Evolutionary conservation across 169 alveolate genomes (phyloP).

Genomic region (Theileria annulata): DNA sequence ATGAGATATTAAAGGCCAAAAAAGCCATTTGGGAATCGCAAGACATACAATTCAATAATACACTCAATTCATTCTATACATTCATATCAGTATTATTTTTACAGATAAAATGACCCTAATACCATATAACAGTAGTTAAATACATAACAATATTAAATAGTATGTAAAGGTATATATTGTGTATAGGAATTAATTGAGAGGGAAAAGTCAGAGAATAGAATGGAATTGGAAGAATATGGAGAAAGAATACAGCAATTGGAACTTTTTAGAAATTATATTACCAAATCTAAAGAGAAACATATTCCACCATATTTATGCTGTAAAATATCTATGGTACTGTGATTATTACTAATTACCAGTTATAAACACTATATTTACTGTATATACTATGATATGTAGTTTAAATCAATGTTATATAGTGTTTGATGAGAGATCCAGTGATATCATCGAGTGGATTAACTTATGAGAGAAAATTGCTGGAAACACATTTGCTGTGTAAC

Average conservation of each 20-base stretch:
- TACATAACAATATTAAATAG: no score
- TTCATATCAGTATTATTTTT: constrained; percentile 25
- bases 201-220: constrained; percentile 39
- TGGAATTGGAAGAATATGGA: constrained; percentile 57
- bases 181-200: constrained; percentile 50
- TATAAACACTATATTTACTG: not conserved
- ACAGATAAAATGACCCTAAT: no score
- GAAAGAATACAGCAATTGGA: constrained; percentile 63
- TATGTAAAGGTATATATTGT: no score
- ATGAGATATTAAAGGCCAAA: constrained; percentile 73
- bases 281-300: constrained; percentile 63
- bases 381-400: not conserved
- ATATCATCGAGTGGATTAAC: constrained; percentile 85
- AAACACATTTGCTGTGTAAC: constrained; percentile 77
- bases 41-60: constrained; percentile 64
- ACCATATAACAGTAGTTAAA: no score
- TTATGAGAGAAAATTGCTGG: constrained; percentile 76
- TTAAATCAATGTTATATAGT: constrained; percentile 35
- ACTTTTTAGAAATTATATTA: constrained; percentile 62
- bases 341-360: not conserved
- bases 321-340: constrained; percentile 80
- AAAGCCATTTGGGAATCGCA: constrained; percentile 66
- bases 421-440: constrained; percentile 85
- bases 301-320: constrained; percentile 82
- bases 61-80: constrained; percentile 24